Percentiles rank a stretch among this genome's conserved stretches.
These are phyloP conservation scores for Erucastrum elatum DNA, from an alignment of 345 rosid species.

Conservation along the genomic window DNA sequence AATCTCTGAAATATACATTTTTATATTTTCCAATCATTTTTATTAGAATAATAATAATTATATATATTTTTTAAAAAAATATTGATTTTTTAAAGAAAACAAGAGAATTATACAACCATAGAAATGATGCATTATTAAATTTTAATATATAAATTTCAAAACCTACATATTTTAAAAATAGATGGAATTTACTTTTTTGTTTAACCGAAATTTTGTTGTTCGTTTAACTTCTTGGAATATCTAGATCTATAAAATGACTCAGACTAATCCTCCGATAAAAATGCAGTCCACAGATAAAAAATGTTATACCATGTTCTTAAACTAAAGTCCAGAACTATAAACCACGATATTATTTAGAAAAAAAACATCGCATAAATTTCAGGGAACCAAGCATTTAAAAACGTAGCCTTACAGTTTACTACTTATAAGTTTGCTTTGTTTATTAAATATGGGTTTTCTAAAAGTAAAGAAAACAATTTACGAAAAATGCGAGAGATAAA, in stretches of 20 bases:
- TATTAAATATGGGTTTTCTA: background rate
- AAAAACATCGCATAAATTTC: background rate
- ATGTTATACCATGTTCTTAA: no score
- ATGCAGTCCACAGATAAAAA: no score
- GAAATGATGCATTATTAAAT: no score
- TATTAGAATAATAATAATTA: background rate
- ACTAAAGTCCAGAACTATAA: background rate
- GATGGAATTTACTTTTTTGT: background rate
- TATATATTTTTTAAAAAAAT: no score
- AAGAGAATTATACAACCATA: background rate
- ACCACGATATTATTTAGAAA: background rate
- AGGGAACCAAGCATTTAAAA: background rate
- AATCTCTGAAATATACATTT: background rate
- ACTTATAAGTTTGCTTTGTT: background rate
- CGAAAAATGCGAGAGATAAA: background rate
- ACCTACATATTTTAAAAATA: background rate
- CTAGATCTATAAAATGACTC: no score
- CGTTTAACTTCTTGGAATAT: no score
- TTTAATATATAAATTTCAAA: no score
- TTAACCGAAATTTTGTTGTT: no score
- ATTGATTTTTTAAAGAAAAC: background rate
- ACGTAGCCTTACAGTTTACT: background rate
- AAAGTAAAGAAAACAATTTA: background rate
- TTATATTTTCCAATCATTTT: background rate
- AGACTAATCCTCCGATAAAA: no score